These are phyloP conservation scores for Pyrenochaeta sp. DNA, from an alignment of 2,329 filamentous ascomycete genomes.

Conservation along the genomic window DNA sequence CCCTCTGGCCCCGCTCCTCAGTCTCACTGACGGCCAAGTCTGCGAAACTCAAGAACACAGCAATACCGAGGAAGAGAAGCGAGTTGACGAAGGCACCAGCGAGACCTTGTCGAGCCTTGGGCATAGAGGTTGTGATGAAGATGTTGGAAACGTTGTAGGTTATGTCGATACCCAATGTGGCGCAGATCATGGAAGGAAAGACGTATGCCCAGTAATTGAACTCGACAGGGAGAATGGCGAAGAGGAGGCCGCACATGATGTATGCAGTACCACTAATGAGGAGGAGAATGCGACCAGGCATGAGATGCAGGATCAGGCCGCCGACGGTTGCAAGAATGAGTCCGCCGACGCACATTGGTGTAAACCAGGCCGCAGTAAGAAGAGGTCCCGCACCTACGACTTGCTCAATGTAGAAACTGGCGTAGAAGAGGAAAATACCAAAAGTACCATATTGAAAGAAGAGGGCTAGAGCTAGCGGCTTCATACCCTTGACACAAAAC, in stretches of 20 bases:
- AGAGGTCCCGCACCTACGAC: conserved; percentile 40
- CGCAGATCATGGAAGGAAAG: conserved; percentile 55
- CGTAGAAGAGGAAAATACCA: conserved; percentile 50
- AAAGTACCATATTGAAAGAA: conserved; percentile 57
- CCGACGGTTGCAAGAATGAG: conserved; percentile 45
- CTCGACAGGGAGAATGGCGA: conserved; percentile 43
- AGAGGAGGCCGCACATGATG: conserved; percentile 42
- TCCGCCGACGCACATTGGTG: conserved; percentile 48
- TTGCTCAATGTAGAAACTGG: conserved; percentile 48
- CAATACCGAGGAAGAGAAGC: conserved; percentile 48
- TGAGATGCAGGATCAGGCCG: conserved; percentile 45
- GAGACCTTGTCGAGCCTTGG: conserved; percentile 44
- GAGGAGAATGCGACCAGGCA: conserved; percentile 44
- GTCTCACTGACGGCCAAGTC: conserved; percentile 48
- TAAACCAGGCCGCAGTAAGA: conserved; percentile 45
- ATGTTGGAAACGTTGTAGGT: conserved; percentile 51
- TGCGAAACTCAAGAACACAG: conserved; percentile 46
- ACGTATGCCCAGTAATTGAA: conserved; percentile 50
- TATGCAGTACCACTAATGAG: conserved; percentile 42
- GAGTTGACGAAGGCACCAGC: conserved; percentile 49
- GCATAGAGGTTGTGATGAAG: conserved; percentile 48
- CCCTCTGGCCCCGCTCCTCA: conserved; percentile 33
- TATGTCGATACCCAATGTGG: conserved; percentile 49
- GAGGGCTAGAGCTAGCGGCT: conserved; percentile 41
- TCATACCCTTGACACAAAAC: conserved; percentile 75